Evolutionary conservation across 495 filamentous ascomycete species (phyloP), one percentile per base, ranked within the genome.

Genomic region (Xylaria sp.): DNA sequence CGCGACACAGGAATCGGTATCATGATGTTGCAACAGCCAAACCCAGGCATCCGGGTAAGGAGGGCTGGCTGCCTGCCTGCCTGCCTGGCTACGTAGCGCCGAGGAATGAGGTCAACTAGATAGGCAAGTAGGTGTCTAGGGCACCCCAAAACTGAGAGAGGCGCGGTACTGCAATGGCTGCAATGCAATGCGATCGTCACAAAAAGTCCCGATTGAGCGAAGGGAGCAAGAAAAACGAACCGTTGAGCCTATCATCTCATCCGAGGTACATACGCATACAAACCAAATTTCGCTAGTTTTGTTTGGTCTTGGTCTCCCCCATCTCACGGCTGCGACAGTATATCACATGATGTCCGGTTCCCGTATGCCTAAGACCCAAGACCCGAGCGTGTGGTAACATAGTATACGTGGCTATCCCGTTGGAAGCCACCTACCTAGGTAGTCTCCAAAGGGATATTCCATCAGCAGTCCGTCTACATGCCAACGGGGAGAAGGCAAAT

Each of bases 11-110:
- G 31, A 37, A 37, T 37, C 15, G 29, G 29, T 37, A 19, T 35
- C 5, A 21, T 37, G 44, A 52, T 50, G 59, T 43, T 46, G 59
- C 37, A 44, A 40, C 5, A 62, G 21, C 59, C n/a, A 37, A 19
- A 63, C 62, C 44, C 62, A 52, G 33, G 48, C n/a, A 41, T 67
- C 63, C 21, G 64, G 63, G 21, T 21, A n/a, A 21, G 58, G 58
- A 61, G 26, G 24, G 57, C n/a, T 15, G 17, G 35, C 31, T 8
- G 8, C 8, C 8, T n/a, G n/a, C n/a, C n/a, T n/a, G n/a, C n/a
- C n/a, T n/a, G n/a, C n/a, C n/a, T n/a, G n/a, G n/a, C n/a, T 61
- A 21, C 21, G 7, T 4, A 14, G 21, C 26, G 11, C 17, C 5
- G 26, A 31, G 31, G 52, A 55, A 55, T 31, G 52, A 15, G 52